A percentile compares a stretch with the other conserved stretches of the same genome.
Evolutionary conservation across 441 rosid genomes (phyloP).

Genomic region (Erodium trifolium): DNA sequence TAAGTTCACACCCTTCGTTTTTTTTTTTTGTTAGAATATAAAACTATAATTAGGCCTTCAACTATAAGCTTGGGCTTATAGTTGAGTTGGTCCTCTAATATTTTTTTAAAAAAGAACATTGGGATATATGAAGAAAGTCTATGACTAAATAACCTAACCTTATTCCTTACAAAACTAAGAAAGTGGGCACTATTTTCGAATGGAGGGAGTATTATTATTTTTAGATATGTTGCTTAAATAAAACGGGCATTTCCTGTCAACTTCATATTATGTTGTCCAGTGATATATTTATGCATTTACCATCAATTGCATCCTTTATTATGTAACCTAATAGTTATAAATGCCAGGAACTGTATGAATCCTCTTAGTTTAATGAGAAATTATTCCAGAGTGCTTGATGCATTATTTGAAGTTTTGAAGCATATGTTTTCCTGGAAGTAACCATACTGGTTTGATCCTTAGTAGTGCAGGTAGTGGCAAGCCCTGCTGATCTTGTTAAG

Average conservation of each 20-base stretch:
- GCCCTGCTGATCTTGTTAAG: slow-evolving; percentile 86
- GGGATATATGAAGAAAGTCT: too few species aligned
- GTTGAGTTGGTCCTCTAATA: too few species aligned
- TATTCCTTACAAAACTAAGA: neutral
- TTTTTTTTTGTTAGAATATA: too few species aligned
- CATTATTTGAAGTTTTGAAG: neutral
- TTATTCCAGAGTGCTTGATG: neutral
- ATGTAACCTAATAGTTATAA: neutral
- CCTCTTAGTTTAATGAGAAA: neutral
- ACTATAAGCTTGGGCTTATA: too few species aligned
- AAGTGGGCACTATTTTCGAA: neutral
- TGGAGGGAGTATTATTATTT: neutral
- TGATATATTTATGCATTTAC: neutral
- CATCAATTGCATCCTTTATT: neutral
- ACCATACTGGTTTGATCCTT: slow-evolving; percentile 20
- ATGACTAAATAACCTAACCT: neutral
- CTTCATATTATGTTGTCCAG: too few species aligned
- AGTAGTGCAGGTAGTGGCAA: slow-evolving; percentile 69
- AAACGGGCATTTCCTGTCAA: neutral
- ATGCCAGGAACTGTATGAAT: neutral
- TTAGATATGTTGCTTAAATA: neutral
- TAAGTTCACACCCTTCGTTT: too few species aligned
- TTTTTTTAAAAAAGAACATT: too few species aligned
- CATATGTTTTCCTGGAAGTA: slow-evolving; percentile 2
- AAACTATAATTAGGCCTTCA: too few species aligned